Evolutionary conservation across 768 basidiomycete genomes (phyloP).

Genomic region (Pisolithus albus): DNA sequence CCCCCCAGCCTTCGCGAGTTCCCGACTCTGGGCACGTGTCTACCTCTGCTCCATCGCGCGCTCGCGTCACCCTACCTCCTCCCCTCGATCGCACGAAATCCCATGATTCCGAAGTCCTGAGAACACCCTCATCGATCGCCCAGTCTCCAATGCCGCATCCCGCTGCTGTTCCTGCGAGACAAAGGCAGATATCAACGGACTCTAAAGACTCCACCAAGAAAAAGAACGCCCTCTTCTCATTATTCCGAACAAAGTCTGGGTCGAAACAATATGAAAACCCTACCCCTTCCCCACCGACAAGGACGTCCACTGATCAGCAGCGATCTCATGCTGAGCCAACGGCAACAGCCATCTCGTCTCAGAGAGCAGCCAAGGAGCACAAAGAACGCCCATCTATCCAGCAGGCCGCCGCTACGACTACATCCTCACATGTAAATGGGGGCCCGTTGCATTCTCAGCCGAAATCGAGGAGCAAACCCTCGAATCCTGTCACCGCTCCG

Average conservation of each 20-base stretch:
- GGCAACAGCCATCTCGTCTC: conserved; percentile 1
- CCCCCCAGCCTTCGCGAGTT: conserved; percentile 17
- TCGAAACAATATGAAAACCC: conserved; percentile 24
- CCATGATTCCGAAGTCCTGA: conserved; percentile 47
- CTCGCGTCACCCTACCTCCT: conserved; percentile 9
- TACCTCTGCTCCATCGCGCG: conserved; percentile 25
- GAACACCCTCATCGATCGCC: conserved; percentile 61
- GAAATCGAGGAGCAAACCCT: conserved; percentile 12
- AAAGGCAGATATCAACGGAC: conserved; percentile 23
- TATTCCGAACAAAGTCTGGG: conserved; percentile 27
- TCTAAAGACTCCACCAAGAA: conserved; percentile 31
- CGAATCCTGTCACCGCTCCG: conserved; percentile 23
- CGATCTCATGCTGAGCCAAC: conserved; percentile 9
- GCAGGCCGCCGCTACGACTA: conserved; percentile 2
- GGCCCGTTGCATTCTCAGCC: conserved; percentile 9
- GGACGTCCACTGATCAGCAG: conserved; percentile 16
- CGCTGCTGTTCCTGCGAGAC: conserved; percentile 16
- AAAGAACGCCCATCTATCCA: conserved; percentile 2
- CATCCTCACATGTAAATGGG: conserved; percentile 1
- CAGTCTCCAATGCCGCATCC: conserved; percentile 40
- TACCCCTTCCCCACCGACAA: conserved; percentile 14
- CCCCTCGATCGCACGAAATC: conserved; percentile 32
- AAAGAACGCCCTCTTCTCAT: conserved; percentile 20
- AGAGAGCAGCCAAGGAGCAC: conserved; percentile 16
- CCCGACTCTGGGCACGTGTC: conserved; percentile 26